Evolutionary conservation across 306 rosid genomes (phyloP).

Genomic region (Prunus armeniaca): DNA sequence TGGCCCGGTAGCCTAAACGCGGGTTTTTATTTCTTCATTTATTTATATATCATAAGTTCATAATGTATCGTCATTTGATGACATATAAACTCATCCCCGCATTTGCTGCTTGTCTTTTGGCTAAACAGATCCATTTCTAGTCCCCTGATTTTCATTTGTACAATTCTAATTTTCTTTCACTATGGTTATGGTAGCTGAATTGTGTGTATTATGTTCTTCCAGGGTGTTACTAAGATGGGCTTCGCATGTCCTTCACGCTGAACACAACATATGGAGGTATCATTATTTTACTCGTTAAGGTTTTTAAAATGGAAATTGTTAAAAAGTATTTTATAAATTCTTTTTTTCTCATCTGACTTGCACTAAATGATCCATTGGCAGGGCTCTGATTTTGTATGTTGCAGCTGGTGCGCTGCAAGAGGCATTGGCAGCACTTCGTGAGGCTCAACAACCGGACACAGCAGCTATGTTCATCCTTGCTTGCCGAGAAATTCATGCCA

Average conservation of each 20-base stretch:
- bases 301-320: not conserved
- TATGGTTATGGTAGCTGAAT: not conserved
- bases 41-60: not conserved
- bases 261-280: conserved; percentile 96
- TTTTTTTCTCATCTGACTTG: conserved; percentile 9
- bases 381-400: conserved; percentile 88
- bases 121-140: not conserved
- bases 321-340: too few relatives aligned
- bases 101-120: not conserved
- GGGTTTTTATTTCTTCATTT: too few relatives aligned
- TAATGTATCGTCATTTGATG: not conserved
- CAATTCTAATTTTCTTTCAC: too few relatives aligned
- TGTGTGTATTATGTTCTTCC: conserved; percentile 23
- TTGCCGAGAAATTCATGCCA: conserved; percentile 82
- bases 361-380: conserved; percentile 45
- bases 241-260: conserved; percentile 56
- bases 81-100: not conserved
- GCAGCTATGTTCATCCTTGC: conserved; percentile 95
- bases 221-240: conserved; percentile 99
- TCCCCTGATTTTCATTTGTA: not conserved
- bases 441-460: conserved; percentile 86
- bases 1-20: not conserved
- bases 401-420: conserved; percentile 96
- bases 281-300: conserved; percentile 14
- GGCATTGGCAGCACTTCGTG: conserved; percentile 91